Evolutionary conservation across 768 basidiomycete genomes (phyloP), one percentile per base, ranked within the genome.

Genomic region (Chalciporus pseudorubinellus): DNA sequence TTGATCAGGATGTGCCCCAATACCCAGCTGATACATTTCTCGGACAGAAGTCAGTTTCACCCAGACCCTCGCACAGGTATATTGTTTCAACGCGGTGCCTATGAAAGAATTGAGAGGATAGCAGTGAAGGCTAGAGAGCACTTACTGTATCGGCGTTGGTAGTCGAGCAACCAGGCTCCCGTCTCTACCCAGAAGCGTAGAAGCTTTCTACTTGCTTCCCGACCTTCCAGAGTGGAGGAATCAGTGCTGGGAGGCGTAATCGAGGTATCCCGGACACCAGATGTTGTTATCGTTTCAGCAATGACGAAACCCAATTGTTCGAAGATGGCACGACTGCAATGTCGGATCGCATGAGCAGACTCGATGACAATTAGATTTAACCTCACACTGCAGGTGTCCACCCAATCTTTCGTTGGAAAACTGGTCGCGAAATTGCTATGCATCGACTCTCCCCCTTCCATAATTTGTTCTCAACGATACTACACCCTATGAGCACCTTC

Each of bases 121-220:
- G 13, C 44, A 44, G 60, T 44, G 38, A 48, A 54, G 26, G 41
- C 46, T 31, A 13, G 47, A 39, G 44, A 44, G 47, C 14, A 50
- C 71, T 21, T 64, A 83, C 80, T 64, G 56, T 80, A 57, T 22
- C 71, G 63, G 31, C 75, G 77, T 47, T 72, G 76, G 56, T 77
- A 89, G 47, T 88, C 80, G 4, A 74, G 69, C 18, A 85, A 59
- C 83, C 84, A 92, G 3, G 87, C 79, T 36, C 78, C 70, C 8
- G 85, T 68, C 63, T 93, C 91, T 16, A 90, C 77, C 91, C 91
- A 92, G 24, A 85, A 87, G 29, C 91, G 80, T 43, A 92, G 75
- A 4, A 92, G 75, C 60, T 77, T 84, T 20, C 77, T 77, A 5
- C 84, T 77, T 53, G 76, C 79, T 49, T 74, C 72, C 51, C 69